phyloP scores from a whole-genome alignment of 805 yeast species.

The Barnettozyma californica region DNA sequence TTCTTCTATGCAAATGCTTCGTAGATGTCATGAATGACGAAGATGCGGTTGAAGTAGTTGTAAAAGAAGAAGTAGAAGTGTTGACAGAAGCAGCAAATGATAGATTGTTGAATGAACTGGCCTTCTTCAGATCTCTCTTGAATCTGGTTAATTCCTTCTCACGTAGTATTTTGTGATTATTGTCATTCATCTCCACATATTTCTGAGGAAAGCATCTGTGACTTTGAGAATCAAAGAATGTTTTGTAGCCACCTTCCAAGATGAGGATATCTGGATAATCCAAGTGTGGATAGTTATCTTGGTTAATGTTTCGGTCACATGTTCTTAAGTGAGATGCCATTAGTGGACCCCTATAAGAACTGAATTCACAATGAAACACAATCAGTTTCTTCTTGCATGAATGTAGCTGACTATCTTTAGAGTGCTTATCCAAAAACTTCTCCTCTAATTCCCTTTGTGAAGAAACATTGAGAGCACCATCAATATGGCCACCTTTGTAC shows the following conservation, averaged over 20 bases:
- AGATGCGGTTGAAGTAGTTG: conserved; percentile 1
- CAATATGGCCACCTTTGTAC: conserved; percentile 88
- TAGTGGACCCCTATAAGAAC: conserved; percentile 88
- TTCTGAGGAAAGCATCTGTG: conserved; percentile 66
- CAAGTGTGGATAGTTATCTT: conserved; percentile 71
- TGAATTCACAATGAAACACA: conserved; percentile 92
- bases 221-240: conserved; percentile 57
- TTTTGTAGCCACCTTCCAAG: conserved; percentile 86
- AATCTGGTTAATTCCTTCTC: conserved; percentile 51
- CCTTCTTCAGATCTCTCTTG: conserved; percentile 39
- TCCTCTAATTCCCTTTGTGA: conserved; percentile 65
- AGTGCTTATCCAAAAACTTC: conserved; percentile 29
- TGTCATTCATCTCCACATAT: conserved; percentile 83
- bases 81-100: conserved; percentile 19
- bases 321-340: conserved; percentile 84
- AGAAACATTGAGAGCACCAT: conserved; percentile 72
- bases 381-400: conserved; percentile 41
- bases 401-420: conserved; percentile 11
- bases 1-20: conserved; percentile 18
- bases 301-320: conserved; percentile 71
- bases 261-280: conserved; percentile 86
- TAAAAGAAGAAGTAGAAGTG: conserved; percentile 5
- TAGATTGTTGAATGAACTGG: conserved; percentile 30
- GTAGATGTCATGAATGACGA: conserved; percentile 3
- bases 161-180: conserved; percentile 43